Evolutionary conservation across 768 basidiomycete genomes (phyloP), one percentile per base, ranked within the genome.

Genomic region (Hericium alpestre): DNA sequence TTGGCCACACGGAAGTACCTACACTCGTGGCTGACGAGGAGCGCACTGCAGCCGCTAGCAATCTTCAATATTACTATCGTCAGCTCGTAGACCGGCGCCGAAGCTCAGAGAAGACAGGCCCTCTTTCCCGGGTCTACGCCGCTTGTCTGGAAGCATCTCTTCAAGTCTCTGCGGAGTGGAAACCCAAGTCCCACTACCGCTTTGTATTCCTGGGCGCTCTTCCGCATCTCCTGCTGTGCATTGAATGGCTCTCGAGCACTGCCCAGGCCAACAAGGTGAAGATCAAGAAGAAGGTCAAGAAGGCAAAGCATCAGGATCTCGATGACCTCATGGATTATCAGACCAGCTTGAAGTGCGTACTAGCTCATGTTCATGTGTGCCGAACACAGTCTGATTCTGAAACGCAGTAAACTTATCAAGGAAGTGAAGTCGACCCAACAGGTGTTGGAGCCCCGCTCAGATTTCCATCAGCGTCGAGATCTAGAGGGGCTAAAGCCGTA

Each of bases 171-270:
- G 9, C 9, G 9, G 32, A 32, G 32, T 32, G 32, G 32, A 32
- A 32, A 32, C 32, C 32, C 32, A 32, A 11, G 15, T 60, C 59
- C 3, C 55, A 47, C 3, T 62, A 62, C 57, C 56, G 56, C 13
- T 59, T 51, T 11, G 37, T 62, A 50, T 62, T 61, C 56, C 27
- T 59, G 9, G 61, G 61, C 9, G 52, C 61, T 11, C 59, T 62
- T 15, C 61, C 61, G 4, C 61, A 62, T 53, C 20, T 62, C 1
- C 56, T 62, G 16, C 39, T 55, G 2, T 60, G 56, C 39, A 50
- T 62, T n/a, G 59, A 57, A 15, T 15, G 47, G 51, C 22, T 54
- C 12, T 15, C 8, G 51, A 27, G 43, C 11, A 16, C 41, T 15
- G 43, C 54, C 10, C 38, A 38, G 56, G 53, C 54, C 12, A 56